Base-by-base conservation (phyloP, 306 rosid genomes). In the Malus fusca region DNA sequence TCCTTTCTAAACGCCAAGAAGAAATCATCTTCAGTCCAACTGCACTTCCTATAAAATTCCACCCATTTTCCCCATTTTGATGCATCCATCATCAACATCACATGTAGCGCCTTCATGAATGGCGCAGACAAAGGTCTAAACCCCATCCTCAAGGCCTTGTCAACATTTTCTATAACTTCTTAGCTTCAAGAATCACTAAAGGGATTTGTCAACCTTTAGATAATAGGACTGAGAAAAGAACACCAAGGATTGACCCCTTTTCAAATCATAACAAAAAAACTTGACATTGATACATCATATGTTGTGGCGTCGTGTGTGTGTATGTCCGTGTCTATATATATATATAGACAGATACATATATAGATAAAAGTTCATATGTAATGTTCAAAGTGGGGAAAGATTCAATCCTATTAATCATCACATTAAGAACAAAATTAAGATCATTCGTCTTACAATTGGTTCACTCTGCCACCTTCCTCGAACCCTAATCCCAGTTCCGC, bases 1-100 rank as follows among this genome's bases (percentile, higher is more conserved):
- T 44, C 10, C 77, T 6, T 82, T 69, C 42, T 77, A 60, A 82
- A 87, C 4, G 82, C 86, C 11, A 8, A 23, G 67, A 30, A 68
- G 66, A 64, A 61, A 19, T 77, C 64, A 33, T 79, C 86, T 37
- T 52, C 55, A 1, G 86, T 70, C 86, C 81, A 86, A 26, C 89
- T 80, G 69, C 80, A 81, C 51, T 76, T 81, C 71, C 33, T 72
- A 48, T 55, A 75, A 43, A 66, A 46, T 67, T 75, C 76, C 28
- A 71, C 17, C 33, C 61, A 83, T 9, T 66, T 43, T 23, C 35
- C 62, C 86, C 84, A 65, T 11, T 3, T 51, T 5, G 69, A 60
- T 64, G 68, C 60, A 59, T 46, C 75, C 76, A 82, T 21, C 42
- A 6, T 21, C 9, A 46, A 30, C 19, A 74, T 11, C n/a, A 61